Evolutionary conservation across 108 stramenopile genomes (phyloP).

Genomic region (Stephanodiscus triporus): DNA sequence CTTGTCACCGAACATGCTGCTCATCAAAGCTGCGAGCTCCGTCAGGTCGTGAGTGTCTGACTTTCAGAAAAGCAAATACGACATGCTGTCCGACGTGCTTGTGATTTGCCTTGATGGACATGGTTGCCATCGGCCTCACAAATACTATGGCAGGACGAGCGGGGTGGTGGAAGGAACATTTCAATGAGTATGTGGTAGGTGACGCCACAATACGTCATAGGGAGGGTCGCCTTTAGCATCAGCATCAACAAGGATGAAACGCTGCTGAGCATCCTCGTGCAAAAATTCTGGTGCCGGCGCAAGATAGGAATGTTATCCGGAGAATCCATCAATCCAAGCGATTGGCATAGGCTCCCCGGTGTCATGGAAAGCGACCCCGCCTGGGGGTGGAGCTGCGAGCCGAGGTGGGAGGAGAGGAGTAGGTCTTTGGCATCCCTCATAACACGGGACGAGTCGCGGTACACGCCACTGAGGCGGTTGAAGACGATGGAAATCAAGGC

Average conservation of each 20-base stretch:
- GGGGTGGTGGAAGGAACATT: constrained; percentile 90
- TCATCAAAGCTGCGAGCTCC: constrained; percentile 84
- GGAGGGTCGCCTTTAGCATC: constrained; percentile 86
- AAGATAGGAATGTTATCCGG: too few relatives aligned
- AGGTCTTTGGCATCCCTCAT: constrained; percentile 65
- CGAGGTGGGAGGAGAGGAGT: constrained; percentile 48
- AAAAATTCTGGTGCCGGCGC: too few relatives aligned
- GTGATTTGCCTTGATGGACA: constrained; percentile 90
- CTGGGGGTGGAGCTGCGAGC: constrained; percentile 61
- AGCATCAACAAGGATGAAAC: constrained; percentile 54
- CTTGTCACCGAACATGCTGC: constrained; percentile 88
- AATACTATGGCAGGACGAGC: constrained; percentile 77
- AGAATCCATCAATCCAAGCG: too few relatives aligned
- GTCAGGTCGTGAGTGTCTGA: constrained; percentile 68
- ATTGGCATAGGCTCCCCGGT: too few relatives aligned
- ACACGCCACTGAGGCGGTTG: constrained; percentile 73
- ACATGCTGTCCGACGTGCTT: constrained; percentile 79
- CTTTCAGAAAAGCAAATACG: constrained; percentile 93
- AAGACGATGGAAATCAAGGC: constrained; percentile 7
- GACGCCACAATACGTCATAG: constrained; percentile 82
- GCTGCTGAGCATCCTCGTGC: constrained; percentile 74
- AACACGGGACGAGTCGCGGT: constrained; percentile 81
- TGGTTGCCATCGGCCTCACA: constrained; percentile 81
- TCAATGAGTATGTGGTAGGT: constrained; percentile 95
- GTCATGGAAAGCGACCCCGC: constrained; percentile 61